Evolutionary conservation across 345 rosid genomes (phyloP), one percentile per base, ranked within the genome.

Genomic region (Rhodamnia rubescens): DNA sequence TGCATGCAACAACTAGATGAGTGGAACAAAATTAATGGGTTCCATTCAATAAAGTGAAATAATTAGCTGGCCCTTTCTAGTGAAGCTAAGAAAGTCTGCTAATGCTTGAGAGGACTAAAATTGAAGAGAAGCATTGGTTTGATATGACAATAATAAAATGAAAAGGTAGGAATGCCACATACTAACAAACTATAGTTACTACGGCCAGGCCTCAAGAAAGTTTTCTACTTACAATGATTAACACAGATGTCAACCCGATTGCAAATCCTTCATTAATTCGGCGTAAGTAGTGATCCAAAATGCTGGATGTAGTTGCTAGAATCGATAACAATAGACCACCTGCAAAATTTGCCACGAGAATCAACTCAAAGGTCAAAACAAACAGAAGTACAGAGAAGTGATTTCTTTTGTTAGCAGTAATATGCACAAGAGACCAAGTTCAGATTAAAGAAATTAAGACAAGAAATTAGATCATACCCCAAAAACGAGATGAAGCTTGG

Each of bases 401-500:
- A 82, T 10, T 85, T 83, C 74, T 75, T 74, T 32, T n/a, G 13
- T 50, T 40, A n/a, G 53, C 51, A 82, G 29, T 74, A 21, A 75
- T 53, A 81, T 64, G 26, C 47, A 18, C 80, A 69, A 47, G 36
- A n/a, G 21, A 53, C 84, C 18, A 82, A 15, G 44, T 14, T 36
- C 83, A 27, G 84, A 11, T 40, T 29, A 40, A 53, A 82, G 84
- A 84, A 59, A 27, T 57, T n/a, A 42, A 84, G 24, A 29, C 55
- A 42, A 27, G 24, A 27, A 59, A 84, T 59, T 57, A 55, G 36
- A 59, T 14, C 82, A 84, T 93, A 97, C 98, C 99, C 99, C 99
- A 95, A 91, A 97, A 95, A 82, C 98, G 96, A 40, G 99, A 94
- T 64, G 99, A 97, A 90, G 97, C 98, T 90, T 97, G 99, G 87